phyloP scores from a whole-genome alignment of 345 rosid genomes.

The Fremontodendron californicum region DNA sequence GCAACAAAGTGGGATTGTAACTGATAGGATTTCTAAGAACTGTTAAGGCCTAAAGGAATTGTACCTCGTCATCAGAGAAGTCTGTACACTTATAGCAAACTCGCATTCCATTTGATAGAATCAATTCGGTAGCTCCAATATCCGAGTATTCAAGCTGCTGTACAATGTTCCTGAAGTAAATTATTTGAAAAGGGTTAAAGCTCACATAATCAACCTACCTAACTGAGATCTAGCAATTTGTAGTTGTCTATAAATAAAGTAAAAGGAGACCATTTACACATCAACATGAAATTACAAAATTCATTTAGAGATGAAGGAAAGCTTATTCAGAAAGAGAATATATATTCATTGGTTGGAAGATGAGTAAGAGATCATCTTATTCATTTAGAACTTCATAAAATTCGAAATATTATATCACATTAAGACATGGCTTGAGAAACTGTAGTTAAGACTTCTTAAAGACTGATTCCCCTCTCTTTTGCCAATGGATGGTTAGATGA shows the following conservation, averaged over 20 bases:
- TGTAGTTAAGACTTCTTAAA: too few relatives aligned
- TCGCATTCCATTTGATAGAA: slow-evolving; percentile 79
- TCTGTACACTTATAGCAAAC: slow-evolving; percentile 77
- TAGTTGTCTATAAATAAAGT: neutral
- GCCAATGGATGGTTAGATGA: neutral
- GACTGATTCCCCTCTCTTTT: neutral
- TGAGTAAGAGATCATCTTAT: neutral
- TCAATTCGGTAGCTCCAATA: slow-evolving; percentile 71
- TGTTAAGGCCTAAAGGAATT: neutral
- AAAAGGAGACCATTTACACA: neutral
- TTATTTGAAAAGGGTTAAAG: slow-evolving; percentile 16
- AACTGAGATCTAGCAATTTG: neutral
- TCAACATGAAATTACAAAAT: neutral
- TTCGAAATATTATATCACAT: neutral
- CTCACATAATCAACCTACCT: too few relatives aligned
- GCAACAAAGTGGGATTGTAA: neutral
- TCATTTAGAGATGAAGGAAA: neutral
- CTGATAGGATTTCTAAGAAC: neutral
- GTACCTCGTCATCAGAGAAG: slow-evolving; percentile 87
- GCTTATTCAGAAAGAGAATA: neutral
- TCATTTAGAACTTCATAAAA: neutral
- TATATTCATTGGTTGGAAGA: neutral
- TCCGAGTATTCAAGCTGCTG: slow-evolving; percentile 56
- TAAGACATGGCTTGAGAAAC: neutral
- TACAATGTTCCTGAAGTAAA: slow-evolving; percentile 45